phyloP scores from a whole-genome alignment of 108 stramenopile genomes.

The Discostella stelligeroides region DNA sequence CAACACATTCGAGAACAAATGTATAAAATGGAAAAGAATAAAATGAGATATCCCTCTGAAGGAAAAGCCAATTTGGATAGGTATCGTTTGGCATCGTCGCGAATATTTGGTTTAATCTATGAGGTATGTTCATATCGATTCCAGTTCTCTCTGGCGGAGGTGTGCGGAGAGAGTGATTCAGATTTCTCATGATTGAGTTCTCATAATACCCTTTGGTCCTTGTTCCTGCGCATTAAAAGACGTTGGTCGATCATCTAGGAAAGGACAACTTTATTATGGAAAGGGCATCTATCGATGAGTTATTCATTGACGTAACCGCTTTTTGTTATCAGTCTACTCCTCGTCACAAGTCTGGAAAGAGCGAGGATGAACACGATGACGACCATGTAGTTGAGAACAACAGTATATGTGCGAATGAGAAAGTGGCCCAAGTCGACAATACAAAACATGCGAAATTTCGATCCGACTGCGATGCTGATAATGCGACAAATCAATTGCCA shows the following conservation, averaged over 20 bases:
- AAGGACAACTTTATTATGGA: slow-evolving; percentile 68
- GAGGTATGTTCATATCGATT: slow-evolving; percentile 40
- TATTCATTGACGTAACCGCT: slow-evolving; percentile 83
- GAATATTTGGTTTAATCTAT: slow-evolving; percentile 73
- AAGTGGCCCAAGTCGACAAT: neutral
- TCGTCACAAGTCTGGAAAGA: slow-evolving; percentile 1
- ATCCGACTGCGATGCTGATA: slow-evolving; percentile 11
- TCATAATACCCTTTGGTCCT: neutral
- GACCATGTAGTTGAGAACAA: slow-evolving; percentile 14
- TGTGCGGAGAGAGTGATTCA: too few relatives aligned
- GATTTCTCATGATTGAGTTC: too few relatives aligned
- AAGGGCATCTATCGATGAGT: slow-evolving; percentile 85
- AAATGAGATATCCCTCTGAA: slow-evolving; percentile 59
- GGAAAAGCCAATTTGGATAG: slow-evolving; percentile 89
- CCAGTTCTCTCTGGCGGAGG: too few relatives aligned
- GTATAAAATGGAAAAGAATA: slow-evolving; percentile 56
- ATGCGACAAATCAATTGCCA: slow-evolving; percentile 20
- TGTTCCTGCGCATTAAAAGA: slow-evolving; percentile 15
- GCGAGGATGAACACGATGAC: slow-evolving; percentile 14
- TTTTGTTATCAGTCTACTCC: slow-evolving; percentile 53
- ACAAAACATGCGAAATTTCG: slow-evolving; percentile 19
- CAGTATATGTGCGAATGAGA: slow-evolving; percentile 8
- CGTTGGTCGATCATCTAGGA: slow-evolving; percentile 25
- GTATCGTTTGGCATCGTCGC: slow-evolving; percentile 67
- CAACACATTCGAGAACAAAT: slow-evolving; percentile 48